Evolutionary conservation across 192 early-diverging fungal species (phyloP).

Genomic region (Coemansia sp.): DNA sequence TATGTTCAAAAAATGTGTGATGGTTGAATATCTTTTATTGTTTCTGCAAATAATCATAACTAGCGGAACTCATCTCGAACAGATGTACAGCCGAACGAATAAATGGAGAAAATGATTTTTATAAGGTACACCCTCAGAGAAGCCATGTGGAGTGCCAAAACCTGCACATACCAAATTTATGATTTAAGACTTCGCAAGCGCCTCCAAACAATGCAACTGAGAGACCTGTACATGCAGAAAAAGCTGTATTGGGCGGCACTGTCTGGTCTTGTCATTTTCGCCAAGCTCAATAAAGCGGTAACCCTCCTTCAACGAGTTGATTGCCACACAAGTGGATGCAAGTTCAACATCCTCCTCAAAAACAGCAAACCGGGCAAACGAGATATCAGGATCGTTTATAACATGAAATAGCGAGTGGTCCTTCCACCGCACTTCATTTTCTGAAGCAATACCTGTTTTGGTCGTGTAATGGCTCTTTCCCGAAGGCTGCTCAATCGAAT

Average conservation of each 20-base stretch:
- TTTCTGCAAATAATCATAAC: too few species aligned
- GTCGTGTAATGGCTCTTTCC: conserved; percentile 24
- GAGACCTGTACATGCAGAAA: conserved; percentile 43
- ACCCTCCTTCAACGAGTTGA: conserved; percentile 41
- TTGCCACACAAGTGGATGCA: conserved; percentile 34
- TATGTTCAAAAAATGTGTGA: too few species aligned
- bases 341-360: conserved; percentile 45
- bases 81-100: too few species aligned
- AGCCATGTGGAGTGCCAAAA: neutral
- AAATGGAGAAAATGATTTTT: too few species aligned
- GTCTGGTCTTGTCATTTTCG: conserved; percentile 28
- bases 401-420: conserved; percentile 34
- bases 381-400: conserved; percentile 37
- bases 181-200: neutral
- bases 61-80: too few species aligned
- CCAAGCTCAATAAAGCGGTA: conserved; percentile 49
- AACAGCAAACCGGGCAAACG: conserved; percentile 44
- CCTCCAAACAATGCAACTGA: conserved; percentile 44
- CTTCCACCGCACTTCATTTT: conserved; percentile 44
- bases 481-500: neutral
- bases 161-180: neutral
- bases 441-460: conserved; percentile 15
- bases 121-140: too few species aligned
- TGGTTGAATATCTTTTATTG: too few species aligned
- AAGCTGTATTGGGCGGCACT: conserved; percentile 26